Conservation (phyloP, 2,329 filamentous ascomycete species). For the Chaetomiaceae sp. region DNA sequence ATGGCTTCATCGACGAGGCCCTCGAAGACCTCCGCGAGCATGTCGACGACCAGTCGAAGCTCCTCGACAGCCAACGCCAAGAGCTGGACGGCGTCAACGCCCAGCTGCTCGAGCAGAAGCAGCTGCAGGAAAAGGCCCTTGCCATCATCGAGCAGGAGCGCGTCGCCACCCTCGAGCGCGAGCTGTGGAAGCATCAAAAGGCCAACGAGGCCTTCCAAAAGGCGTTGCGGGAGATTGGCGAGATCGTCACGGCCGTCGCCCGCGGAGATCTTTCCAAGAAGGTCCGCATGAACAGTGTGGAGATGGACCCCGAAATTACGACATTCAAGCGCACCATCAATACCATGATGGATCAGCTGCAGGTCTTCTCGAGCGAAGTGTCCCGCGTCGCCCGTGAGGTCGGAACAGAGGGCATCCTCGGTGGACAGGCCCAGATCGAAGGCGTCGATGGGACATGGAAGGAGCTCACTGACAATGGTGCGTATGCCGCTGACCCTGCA, state of each 20-base stretch:
- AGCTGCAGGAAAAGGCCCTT: conserved; percentile 76
- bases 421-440: conserved; percentile 88
- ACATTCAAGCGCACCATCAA: conserved; percentile 98
- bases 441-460: conserved; percentile 98
- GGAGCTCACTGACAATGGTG: conserved; percentile 83
- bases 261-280: conserved; percentile 95
- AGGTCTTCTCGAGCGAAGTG: conserved; percentile 94
- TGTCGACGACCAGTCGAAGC: conserved; percentile 87
- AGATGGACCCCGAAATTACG: conserved; percentile 97
- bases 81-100: conserved; percentile 82
- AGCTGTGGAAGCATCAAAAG: conserved; percentile 94
- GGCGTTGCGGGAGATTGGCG: conserved; percentile 90
- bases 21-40: conserved; percentile 83
- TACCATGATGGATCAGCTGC: conserved; percentile 97
- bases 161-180: conserved; percentile 82
- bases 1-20: conserved; percentile 20
- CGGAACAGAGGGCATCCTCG: conserved; percentile 89
- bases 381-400: conserved; percentile 92
- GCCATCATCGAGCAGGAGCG: conserved; percentile 80
- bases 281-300: conserved; percentile 88
- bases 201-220: conserved; percentile 99
- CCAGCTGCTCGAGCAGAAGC: conserved; percentile 80
- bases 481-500: conserved; percentile 17
- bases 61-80: conserved; percentile 81
- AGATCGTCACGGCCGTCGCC: conserved; percentile 93